Evolutionary conservation across 2,329 filamentous ascomycete genomes (phyloP), one percentile per base, ranked within the genome.

Genomic region (Phyllosticta citribraziliensis): DNA sequence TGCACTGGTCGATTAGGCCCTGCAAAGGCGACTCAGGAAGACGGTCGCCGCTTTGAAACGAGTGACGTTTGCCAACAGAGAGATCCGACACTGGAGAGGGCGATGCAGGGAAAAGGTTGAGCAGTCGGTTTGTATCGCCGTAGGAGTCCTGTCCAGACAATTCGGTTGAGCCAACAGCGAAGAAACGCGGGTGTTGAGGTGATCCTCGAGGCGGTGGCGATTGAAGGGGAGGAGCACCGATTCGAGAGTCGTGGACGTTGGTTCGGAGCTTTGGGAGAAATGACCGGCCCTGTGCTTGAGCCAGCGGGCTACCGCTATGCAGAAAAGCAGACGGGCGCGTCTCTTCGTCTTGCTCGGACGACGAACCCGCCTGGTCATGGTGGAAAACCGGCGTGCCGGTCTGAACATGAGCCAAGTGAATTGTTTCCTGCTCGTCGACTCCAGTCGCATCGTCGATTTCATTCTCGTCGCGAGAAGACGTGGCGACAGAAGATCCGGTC

Each of bases 291-390:
- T 47, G 24, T 40, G 60, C 47, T 8, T 47, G 53, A 25, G 57
- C 25, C 5, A 22, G 22, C 25, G 61, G 30, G 14, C 56, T 52
- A 4, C 47, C 51, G n/a, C 57, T 52, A n/a, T 33, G 52, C 9
- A 47, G 51, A 6, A 63, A 51, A 14, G 47, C 12, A 12, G 60
- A 17, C 2, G 69, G 52, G 5, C 40, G 65, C 54, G 72, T 72
- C 12, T 72, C 65, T 40, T 72, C 69, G 25, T 22, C 22, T 22
- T 70, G 66, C 30, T 61, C 66, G 2, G 70, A 20, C 5, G 66
- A 64, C 40, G 68, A 60, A 47, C 17, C 24, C 17, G 30, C 47
- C 25, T 27, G n/a, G 10, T 2, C 40, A 52, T 19, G 14, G 51
- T 20, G n/a, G 19, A 12, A 20, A 12, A 19, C 20, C 9, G 20